Conservation (phyloP, 768 basidiomycete species). For the Boletus bicolor region DNA sequence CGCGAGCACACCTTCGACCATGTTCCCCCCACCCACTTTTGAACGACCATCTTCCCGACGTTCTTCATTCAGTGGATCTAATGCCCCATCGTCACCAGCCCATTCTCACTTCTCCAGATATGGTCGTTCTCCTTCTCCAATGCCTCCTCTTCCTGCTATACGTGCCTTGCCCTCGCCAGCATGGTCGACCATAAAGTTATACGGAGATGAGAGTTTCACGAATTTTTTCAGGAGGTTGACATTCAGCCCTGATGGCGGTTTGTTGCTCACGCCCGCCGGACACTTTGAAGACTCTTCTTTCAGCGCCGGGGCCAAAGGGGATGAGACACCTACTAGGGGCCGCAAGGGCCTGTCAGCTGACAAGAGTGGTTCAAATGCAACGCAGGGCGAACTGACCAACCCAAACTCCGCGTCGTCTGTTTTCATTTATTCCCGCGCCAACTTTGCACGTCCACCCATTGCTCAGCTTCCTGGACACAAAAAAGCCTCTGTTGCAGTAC, state of each 20-base stretch:
- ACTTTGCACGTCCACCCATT: constrained; percentile 88
- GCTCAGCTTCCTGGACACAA: constrained; percentile 96
- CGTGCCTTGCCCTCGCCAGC: constrained; percentile 60
- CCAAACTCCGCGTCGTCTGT: constrained; percentile 58
- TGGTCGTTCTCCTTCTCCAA: constrained; percentile 83
- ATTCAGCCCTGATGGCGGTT: constrained; percentile 92
- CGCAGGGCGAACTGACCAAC: constrained; percentile 30
- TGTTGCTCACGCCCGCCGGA: constrained; percentile 93
- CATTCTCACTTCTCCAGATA: constrained; percentile 58
- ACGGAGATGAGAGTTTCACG: constrained; percentile 92
- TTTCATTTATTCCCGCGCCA: constrained; percentile 94
- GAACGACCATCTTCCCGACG: constrained; percentile 62
- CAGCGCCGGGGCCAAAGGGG: constrained; percentile 30
- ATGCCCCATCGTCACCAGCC: constrained; percentile 70
- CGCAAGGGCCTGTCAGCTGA: constrained; percentile 52
- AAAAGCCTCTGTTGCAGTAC: constrained; percentile 90
- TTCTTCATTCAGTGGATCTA: constrained; percentile 73
- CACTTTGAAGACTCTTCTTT: constrained; percentile 92
- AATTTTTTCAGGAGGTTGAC: constrained; percentile 94
- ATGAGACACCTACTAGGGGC: constrained; percentile 50
- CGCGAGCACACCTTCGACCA: constrained; percentile 59
- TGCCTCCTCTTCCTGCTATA: constrained; percentile 93
- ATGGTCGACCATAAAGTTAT: constrained; percentile 75
- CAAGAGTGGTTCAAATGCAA: constrained; percentile 25
- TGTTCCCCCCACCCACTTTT: constrained; percentile 44